Conservation (phyloP, 2,329 filamentous ascomycete genomes). For the Eurotiales sp. region DNA sequence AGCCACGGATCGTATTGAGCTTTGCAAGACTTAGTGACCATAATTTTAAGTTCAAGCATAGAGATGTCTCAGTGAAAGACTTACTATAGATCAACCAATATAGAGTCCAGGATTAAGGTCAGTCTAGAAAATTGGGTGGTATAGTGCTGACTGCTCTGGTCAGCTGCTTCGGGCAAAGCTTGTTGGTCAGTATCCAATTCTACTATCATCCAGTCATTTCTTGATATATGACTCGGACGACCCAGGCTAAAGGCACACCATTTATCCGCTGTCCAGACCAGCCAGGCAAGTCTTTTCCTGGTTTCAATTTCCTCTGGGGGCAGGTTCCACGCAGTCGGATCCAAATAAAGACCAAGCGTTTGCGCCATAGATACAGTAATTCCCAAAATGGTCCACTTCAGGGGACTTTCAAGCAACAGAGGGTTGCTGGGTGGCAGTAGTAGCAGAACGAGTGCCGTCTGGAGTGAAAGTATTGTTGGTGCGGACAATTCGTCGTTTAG, state of each 20-base stretch:
- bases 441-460: slow-evolving; percentile 2
- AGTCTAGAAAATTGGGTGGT: slow-evolving; percentile 4
- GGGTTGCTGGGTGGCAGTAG: slow-evolving; percentile 9
- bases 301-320: slow-evolving; percentile 6
- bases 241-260: slow-evolving; percentile 8
- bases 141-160: not conserved
- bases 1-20: slow-evolving; percentile 7
- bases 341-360: slow-evolving; percentile 7
- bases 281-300: not conserved
- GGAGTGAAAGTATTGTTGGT: slow-evolving; percentile 5
- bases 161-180: not conserved
- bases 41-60: too few relatives aligned
- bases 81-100: slow-evolving; percentile 7
- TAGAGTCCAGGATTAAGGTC: slow-evolving; percentile 1
- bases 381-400: slow-evolving; percentile 6
- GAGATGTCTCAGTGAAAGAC: too few relatives aligned
- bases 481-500: slow-evolving; percentile 10
- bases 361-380: slow-evolving; percentile 11
- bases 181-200: not conserved
- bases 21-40: too few relatives aligned
- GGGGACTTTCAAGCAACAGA: slow-evolving; percentile 7
- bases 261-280: slow-evolving; percentile 7
- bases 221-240: slow-evolving; percentile 8
- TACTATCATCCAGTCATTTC: slow-evolving; percentile 5
- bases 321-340: slow-evolving; percentile 3